Evolutionary conservation across 2,329 filamentous ascomycete species (phyloP).

Genomic region (Xylariaceae sp.): DNA sequence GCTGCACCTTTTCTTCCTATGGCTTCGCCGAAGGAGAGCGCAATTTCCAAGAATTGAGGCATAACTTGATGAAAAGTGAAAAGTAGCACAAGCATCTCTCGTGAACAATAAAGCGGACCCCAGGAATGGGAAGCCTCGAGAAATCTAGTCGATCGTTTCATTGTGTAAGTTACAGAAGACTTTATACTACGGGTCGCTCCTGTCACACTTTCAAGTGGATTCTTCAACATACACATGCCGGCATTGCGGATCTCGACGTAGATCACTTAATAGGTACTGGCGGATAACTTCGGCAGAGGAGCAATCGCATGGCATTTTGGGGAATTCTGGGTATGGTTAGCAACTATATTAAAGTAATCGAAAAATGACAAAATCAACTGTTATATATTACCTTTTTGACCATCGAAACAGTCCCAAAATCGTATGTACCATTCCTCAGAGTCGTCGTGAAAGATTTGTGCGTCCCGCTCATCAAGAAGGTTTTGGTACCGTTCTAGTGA

Average conservation of each 20-base stretch:
- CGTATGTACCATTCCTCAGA: conserved; percentile 1
- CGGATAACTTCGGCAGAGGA: background rate
- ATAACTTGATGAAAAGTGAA: conserved; percentile 9
- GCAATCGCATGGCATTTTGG: background rate
- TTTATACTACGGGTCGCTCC: no score
- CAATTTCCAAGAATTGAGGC: no score
- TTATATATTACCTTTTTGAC: background rate
- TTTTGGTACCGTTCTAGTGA: no score
- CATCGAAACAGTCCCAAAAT: conserved; percentile 1
- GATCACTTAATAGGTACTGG: background rate
- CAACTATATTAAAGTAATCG: no score
- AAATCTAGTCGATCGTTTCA: conserved; percentile 4
- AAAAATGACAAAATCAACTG: no score
- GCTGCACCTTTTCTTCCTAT: conserved; percentile 2
- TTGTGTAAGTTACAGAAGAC: no score
- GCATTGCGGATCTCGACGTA: conserved; percentile 1
- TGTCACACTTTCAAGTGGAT: no score
- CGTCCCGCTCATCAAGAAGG: background rate
- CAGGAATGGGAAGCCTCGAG: conserved; percentile 4
- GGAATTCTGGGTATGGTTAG: background rate
- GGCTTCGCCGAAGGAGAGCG: conserved; percentile 6
- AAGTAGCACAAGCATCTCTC: conserved; percentile 2
- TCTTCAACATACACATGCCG: conserved; percentile 10
- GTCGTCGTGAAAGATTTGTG: background rate
- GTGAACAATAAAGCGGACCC: conserved; percentile 7